Conservation (phyloP, 441 rosid genomes). For the Euphorbia corollata region DNA sequence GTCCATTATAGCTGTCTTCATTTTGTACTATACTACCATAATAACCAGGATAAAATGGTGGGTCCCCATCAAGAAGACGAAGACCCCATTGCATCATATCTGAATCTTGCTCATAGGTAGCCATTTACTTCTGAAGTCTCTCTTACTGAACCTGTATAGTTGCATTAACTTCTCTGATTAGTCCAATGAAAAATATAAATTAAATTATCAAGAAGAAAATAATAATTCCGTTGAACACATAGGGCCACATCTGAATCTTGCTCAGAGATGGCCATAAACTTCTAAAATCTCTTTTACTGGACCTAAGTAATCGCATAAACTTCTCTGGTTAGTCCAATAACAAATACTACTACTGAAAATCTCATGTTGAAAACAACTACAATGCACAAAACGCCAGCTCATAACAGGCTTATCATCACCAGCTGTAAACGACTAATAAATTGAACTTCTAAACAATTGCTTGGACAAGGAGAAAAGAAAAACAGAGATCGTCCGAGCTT, state of each 20-base stretch:
- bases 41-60: conserved; percentile 36
- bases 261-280: conserved; percentile 39
- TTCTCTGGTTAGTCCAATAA: not conserved
- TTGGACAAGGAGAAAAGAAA: not conserved
- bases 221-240: not conserved
- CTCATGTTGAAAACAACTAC: conserved; percentile 1
- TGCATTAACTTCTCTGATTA: not conserved
- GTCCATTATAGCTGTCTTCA: conserved; percentile 31
- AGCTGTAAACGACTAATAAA: conserved; percentile 9
- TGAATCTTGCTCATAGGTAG: conserved; percentile 50
- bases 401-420: conserved; percentile 10
- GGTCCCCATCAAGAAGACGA: conserved; percentile 48
- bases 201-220: not conserved
- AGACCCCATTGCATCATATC: conserved; percentile 61
- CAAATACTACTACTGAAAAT: not conserved
- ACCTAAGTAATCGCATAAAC: conserved; percentile 8
- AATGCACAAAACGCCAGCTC: not conserved
- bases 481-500: not conserved
- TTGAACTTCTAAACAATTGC: not conserved
- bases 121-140: conserved; percentile 24
- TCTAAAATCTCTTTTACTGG: not conserved
- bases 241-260: conserved; percentile 53
- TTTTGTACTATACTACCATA: conserved; percentile 26
- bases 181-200: not conserved
- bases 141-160: conserved; percentile 11